Conservation (phyloP, 495 filamentous ascomycete species). For the Hyaloscypha finlandica region DNA sequence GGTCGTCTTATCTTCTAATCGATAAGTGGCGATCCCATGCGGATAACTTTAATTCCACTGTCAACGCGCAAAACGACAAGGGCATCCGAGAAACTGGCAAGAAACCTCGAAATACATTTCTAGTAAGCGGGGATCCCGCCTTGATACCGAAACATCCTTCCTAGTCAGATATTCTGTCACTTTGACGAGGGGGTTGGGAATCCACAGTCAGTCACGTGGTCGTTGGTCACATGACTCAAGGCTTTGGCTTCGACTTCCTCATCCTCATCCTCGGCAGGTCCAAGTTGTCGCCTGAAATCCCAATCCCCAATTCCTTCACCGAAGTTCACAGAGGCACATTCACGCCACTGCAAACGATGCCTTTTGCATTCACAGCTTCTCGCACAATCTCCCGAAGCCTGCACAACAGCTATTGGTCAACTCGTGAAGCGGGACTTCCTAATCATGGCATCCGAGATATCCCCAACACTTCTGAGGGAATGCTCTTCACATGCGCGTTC, state of each 20-base stretch:
- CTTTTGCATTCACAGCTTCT: background rate
- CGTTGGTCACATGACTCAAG: background rate
- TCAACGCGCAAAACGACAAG: background rate
- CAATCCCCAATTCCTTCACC: too few relatives aligned
- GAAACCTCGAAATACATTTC: background rate
- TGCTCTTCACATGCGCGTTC: background rate
- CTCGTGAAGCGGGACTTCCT: background rate
- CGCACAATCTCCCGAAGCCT: background rate
- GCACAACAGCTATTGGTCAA: background rate
- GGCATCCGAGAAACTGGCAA: background rate
- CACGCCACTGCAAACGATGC: too few relatives aligned
- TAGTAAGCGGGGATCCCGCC: background rate
- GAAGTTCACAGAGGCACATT: too few relatives aligned
- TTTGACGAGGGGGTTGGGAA: background rate
- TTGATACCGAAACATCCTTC: background rate
- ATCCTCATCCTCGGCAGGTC: too few relatives aligned
- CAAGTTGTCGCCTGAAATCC: too few relatives aligned
- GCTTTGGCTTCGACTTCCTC: background rate
- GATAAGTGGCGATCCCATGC: background rate
- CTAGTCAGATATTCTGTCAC: background rate
- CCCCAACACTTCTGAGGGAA: background rate
- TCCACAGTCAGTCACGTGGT: background rate
- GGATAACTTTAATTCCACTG: constrained; percentile 1
- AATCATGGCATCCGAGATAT: background rate
- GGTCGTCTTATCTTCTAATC: background rate